A percentile compares a stretch with the other conserved stretches of the same genome.
phyloP scores from a whole-genome alignment of 176 grass and related monocot genomes.

The Oryza glaberrima region DNA sequence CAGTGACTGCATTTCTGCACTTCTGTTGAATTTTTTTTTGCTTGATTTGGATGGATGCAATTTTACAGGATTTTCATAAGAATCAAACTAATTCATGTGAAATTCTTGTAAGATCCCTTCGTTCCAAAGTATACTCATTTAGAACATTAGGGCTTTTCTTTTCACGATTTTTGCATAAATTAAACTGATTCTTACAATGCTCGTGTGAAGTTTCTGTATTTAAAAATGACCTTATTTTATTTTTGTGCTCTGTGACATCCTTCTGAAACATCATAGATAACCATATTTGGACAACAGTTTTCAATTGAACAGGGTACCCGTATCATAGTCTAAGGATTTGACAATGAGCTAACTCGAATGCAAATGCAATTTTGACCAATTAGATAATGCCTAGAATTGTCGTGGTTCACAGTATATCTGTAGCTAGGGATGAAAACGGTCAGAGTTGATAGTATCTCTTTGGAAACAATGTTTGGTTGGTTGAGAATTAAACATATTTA shows the following conservation, averaged over 20 bases:
- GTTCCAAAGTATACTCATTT: too few species aligned
- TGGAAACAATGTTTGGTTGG: too few species aligned
- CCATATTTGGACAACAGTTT: not conserved
- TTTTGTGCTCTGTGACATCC: too few species aligned
- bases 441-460: too few species aligned
- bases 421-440: too few species aligned
- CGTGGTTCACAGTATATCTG: not conserved
- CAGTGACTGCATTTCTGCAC: slow-evolving; percentile 8
- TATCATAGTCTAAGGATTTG: not conserved
- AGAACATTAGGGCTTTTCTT: too few species aligned
- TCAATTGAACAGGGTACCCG: not conserved
- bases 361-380: not conserved
- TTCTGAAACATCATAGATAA: not conserved
- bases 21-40: not conserved
- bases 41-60: not conserved
- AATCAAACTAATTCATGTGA: not conserved
- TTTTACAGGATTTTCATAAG: not conserved
- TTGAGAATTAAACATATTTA: too few species aligned
- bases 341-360: not conserved
- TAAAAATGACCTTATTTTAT: not conserved
- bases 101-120: too few species aligned
- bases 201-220: not conserved
- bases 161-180: not conserved
- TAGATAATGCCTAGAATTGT: not conserved
- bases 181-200: not conserved